phyloP scores from a whole-genome alignment of 257 asterid species.

The Solanum pinnatisectum region DNA sequence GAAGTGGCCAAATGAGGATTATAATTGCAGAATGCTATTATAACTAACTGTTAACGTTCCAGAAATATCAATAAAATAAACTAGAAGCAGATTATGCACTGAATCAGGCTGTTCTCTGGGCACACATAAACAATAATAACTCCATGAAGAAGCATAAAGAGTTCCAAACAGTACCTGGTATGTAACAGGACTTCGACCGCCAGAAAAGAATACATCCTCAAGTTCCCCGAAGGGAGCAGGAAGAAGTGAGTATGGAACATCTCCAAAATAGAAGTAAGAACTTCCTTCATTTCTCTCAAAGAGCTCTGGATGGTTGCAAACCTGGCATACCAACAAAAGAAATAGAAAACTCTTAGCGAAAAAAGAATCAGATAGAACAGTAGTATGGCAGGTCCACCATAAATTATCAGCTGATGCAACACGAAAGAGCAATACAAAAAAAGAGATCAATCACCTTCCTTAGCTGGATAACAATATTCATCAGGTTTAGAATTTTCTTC shows the following conservation, averaged over 20 bases:
- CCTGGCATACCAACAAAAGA: slow-evolving; percentile 29
- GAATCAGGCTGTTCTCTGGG: neutral
- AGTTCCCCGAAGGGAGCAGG: slow-evolving; percentile 92
- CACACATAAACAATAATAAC: neutral
- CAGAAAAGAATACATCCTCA: slow-evolving; percentile 73
- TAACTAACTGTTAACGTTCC: neutral
- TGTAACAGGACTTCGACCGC: slow-evolving; percentile 69
- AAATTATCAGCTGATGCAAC: neutral
- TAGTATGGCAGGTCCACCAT: neutral
- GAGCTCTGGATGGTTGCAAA: slow-evolving; percentile 97
- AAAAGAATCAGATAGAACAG: neutral
- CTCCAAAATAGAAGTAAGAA: slow-evolving; percentile 79
- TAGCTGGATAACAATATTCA: slow-evolving; percentile 98
- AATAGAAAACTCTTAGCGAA: neutral
- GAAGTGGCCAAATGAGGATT: neutral
- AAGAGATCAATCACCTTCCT: slow-evolving; percentile 61
- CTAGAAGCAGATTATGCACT: neutral
- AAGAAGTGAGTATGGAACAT: slow-evolving; percentile 63
- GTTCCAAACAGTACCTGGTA: slow-evolving; percentile 50
- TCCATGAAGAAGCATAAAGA: neutral
- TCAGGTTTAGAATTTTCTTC: slow-evolving; percentile 81
- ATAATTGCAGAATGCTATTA: neutral
- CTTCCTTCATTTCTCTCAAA: slow-evolving; percentile 99
- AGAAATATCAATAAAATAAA: neutral
- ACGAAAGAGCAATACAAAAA: neutral